phyloP scores from a whole-genome alignment of 1,284 basidiomycete species.

The Neonothopanus nambi region DNA sequence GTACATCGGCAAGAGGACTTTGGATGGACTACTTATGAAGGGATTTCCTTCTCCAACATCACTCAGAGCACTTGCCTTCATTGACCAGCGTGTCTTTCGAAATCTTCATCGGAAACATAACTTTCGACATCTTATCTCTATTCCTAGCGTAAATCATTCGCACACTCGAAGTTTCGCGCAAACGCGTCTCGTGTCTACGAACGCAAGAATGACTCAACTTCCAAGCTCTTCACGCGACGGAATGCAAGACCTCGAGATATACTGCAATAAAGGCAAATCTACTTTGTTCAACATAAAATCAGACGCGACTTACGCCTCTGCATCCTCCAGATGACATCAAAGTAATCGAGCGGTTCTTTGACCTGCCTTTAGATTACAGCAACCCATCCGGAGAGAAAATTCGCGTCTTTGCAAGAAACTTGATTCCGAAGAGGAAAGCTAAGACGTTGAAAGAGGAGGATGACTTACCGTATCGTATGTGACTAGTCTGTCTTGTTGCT shows the following conservation, averaged over 20 bases:
- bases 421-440: conserved; percentile 43
- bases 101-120: too few relatives aligned
- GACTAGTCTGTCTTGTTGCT: too few relatives aligned
- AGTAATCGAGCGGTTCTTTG: conserved; percentile 50
- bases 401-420: conserved; percentile 45
- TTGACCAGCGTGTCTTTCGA: too few relatives aligned
- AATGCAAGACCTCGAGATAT: conserved; percentile 27
- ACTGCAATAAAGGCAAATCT: conserved; percentile 32
- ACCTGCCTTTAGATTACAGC: conserved; percentile 47
- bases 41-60: too few relatives aligned
- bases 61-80: too few relatives aligned
- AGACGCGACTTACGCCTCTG: not conserved
- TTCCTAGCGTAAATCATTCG: not conserved
- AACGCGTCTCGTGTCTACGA: too few relatives aligned
- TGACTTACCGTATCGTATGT: conserved; percentile 43
- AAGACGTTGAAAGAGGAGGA: conserved; percentile 41
- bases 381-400: conserved; percentile 45
- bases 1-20: too few relatives aligned
- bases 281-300: not conserved
- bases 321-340: conserved; percentile 39
- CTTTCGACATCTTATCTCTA: not conserved
- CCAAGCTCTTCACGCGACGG: not conserved
- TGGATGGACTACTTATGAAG: too few relatives aligned
- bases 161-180: not conserved
- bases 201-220: not conserved